Evolutionary conservation across 768 basidiomycete species (phyloP).

Genomic region (Lenzites betulinus): DNA sequence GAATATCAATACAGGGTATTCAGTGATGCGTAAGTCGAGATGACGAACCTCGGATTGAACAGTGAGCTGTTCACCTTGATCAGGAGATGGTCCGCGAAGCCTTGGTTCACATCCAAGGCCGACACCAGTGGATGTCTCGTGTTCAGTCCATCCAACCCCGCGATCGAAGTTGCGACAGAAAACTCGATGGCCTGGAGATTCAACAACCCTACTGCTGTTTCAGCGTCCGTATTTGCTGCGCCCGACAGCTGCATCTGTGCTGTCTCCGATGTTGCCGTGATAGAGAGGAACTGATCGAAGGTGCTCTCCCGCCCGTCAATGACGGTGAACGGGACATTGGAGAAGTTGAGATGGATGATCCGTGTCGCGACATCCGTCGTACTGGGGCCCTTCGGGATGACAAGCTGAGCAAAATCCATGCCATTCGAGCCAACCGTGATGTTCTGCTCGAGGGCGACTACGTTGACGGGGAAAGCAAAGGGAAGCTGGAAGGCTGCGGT

Average conservation of each 20-base stretch:
- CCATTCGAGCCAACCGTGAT: constrained; percentile 55
- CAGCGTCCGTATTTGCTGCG: constrained; percentile 51
- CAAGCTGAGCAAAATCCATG: constrained; percentile 58
- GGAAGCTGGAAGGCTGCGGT: constrained; percentile 67
- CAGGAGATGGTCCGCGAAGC: constrained; percentile 64
- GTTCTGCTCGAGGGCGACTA: constrained; percentile 60
- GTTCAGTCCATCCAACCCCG: constrained; percentile 65
- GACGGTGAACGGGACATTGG: constrained; percentile 59
- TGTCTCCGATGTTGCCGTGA: constrained; percentile 50
- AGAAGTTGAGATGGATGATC: constrained; percentile 62
- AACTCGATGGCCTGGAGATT: constrained; percentile 59
- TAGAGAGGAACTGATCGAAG: constrained; percentile 66
- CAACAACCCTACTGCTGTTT: constrained; percentile 67
- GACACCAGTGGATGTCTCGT: constrained; percentile 57
- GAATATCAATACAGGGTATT: constrained; percentile 21
- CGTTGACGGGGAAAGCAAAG: constrained; percentile 70
- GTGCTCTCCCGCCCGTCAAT: constrained; percentile 46
- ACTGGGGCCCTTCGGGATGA: constrained; percentile 56
- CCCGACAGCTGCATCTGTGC: constrained; percentile 57
- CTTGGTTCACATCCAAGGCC: constrained; percentile 66
- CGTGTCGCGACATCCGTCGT: constrained; percentile 63
- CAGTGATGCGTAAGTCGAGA: background rate
- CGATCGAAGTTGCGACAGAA: constrained; percentile 56
- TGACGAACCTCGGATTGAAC: constrained; percentile 54
- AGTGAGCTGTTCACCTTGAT: constrained; percentile 63